Evolutionary conservation across 2,329 filamentous ascomycete species (phyloP).

Genomic region (Plenodomus biglobosus): DNA sequence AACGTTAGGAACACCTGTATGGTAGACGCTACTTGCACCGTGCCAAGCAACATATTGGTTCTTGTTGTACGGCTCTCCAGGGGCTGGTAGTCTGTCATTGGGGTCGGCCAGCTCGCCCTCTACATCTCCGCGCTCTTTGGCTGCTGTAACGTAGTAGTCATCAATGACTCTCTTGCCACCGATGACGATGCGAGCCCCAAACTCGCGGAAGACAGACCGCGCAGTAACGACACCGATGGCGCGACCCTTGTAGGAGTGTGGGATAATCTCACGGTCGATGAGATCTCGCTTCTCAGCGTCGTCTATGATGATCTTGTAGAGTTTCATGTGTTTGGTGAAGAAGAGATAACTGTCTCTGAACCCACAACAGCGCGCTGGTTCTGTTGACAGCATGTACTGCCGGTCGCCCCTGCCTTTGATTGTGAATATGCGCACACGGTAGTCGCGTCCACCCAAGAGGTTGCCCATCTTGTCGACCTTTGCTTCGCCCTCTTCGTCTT

Average conservation of each 20-base stretch:
- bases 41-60: constrained; percentile 99
- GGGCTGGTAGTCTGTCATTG: constrained; percentile 72
- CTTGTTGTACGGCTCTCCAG: constrained; percentile 92
- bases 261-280: constrained; percentile 93
- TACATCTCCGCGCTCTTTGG: constrained; percentile 72
- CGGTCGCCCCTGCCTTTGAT: constrained; percentile 79
- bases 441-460: constrained; percentile 81
- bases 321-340: constrained; percentile 94
- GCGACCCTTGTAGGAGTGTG: constrained; percentile 96
- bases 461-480: constrained; percentile 92
- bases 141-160: constrained; percentile 81
- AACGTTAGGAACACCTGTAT: constrained; percentile 76
- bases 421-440: constrained; percentile 93
- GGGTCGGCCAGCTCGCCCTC: constrained; percentile 93
- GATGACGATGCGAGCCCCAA: constrained; percentile 90
- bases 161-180: constrained; percentile 83
- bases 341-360: constrained; percentile 98
- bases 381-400: constrained; percentile 97
- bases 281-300: constrained; percentile 97
- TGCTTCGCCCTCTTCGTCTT: constrained; percentile 83
- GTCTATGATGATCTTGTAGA: constrained; percentile 97
- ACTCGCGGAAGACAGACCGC: constrained; percentile 94
- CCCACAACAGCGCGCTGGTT: constrained; percentile 92
- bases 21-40: constrained; percentile 93
- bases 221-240: constrained; percentile 97